Evolutionary conservation across 192 early-diverging fungal species (phyloP).

Genomic region (Chytriomyces sp.): DNA sequence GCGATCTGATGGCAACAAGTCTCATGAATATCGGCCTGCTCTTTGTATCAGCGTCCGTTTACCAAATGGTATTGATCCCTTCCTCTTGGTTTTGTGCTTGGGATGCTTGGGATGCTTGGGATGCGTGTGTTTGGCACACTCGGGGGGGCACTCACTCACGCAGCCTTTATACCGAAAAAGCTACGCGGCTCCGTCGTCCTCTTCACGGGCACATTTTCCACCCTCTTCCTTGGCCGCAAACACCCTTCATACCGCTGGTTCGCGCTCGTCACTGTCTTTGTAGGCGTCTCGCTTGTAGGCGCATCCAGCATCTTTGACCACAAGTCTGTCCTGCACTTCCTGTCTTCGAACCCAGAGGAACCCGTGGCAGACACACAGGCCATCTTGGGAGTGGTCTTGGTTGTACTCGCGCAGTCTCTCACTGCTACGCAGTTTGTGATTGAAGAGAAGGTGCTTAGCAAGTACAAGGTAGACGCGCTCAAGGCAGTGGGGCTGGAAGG

Average conservation of each 20-base stretch:
- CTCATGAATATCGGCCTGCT: slow-evolving; percentile 98
- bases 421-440: slow-evolving; percentile 95
- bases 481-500: slow-evolving; percentile 95
- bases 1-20: slow-evolving; percentile 78
- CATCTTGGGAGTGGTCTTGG: slow-evolving; percentile 76
- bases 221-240: slow-evolving; percentile 79
- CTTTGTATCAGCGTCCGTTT: slow-evolving; percentile 28
- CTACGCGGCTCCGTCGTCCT: slow-evolving; percentile 94
- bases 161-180: no score
- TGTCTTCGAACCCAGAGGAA: slow-evolving; percentile 32
- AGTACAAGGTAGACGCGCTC: slow-evolving; percentile 79
- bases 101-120: no score
- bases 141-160: no score
- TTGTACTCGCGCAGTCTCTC: slow-evolving; percentile 89
- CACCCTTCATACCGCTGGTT: slow-evolving; percentile 81
- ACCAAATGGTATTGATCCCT: slow-evolving; percentile 13
- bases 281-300: slow-evolving; percentile 90
- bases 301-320: slow-evolving; percentile 21
- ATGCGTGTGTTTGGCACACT: no score
- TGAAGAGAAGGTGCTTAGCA: slow-evolving; percentile 89
- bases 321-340: neutral
- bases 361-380: slow-evolving; percentile 33
- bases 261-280: slow-evolving; percentile 76
- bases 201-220: slow-evolving; percentile 88
- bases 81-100: no score